Base-by-base conservation (phyloP, 306 rosid genomes). In the Cucurbita maxima region DNA sequence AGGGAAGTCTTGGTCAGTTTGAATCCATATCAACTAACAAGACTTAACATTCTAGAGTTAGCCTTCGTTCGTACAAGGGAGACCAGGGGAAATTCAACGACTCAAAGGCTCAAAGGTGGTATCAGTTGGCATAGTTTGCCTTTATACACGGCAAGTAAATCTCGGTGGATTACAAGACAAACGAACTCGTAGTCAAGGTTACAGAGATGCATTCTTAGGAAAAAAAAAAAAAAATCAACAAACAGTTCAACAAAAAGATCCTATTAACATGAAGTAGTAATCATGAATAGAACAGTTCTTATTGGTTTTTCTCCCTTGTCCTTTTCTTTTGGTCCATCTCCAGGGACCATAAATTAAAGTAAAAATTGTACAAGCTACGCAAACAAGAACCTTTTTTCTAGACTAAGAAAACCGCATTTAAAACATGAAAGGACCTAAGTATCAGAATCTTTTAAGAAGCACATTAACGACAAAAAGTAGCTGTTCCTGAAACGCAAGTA, bases 401-500 rank as follows among this genome's bases (percentile, higher is more conserved):
- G 34, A 30, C 34, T 30, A 30, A 8, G n/a, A 22, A 69, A 69
- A 48, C 73, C 58, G 25, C 58, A 69, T 25, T 48, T 48, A 69
- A 40, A 69, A 69, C 56, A 48, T 25, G 15, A 69, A 69, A 22
- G 58, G 56, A 69, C 73, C 30, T 14, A 47, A 47, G 56, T 47
- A 69, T n/a, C 71, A 41, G 52, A 40, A 63, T 63, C 71, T 63
- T 19, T 44, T 40, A 66, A 40, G 54, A 12, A 44, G 6, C 54
- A 66, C 40, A 66, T 66, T 44, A 66, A 70, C 47, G 47, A 70
- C 74, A 70, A 50, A 70, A 70, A 34, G 58, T 48, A 14, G 74
- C 15, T 51, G 45, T 48, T 50, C 74, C 45, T 51, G 30, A 70
- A 70, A 13, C 56, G 10, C 20, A 50, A 34, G 63, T 54, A 54